These are phyloP conservation scores for Coemansia sp. DNA, from an alignment of 192 early-diverging fungal species.

Conservation along the genomic window DNA sequence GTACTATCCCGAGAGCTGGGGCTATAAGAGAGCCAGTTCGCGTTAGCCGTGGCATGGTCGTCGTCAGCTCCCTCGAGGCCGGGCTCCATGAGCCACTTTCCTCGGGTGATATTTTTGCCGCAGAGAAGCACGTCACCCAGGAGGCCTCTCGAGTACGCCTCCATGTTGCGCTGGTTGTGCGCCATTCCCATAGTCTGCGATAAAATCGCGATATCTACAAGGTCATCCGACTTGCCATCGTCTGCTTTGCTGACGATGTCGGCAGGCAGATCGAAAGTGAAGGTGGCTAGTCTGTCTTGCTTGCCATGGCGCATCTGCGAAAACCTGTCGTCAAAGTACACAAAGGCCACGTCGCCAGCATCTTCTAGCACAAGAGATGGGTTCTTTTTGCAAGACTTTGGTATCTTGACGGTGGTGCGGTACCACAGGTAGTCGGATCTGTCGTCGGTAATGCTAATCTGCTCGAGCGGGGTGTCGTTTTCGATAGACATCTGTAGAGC, in stretches of 20 bases:
- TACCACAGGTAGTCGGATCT: constrained; percentile 47
- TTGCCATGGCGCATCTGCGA: constrained; percentile 18
- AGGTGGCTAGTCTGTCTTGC: constrained; percentile 23
- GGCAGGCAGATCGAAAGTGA: constrained; percentile 12
- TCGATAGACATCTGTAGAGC: constrained; percentile 3
- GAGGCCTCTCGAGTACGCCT: constrained; percentile 32
- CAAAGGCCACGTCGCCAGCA: constrained; percentile 35
- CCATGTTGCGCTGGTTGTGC: constrained; percentile 36
- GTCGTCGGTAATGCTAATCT: constrained; percentile 38
- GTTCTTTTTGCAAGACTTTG: not conserved
- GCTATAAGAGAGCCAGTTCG: not conserved
- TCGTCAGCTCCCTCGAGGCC: constrained; percentile 17
- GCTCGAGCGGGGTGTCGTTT: constrained; percentile 21
- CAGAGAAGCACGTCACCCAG: constrained; percentile 32
- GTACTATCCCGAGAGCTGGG: not conserved
- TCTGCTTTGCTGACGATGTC: no score
- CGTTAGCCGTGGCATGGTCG: not conserved
- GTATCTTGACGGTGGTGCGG: constrained; percentile 22
- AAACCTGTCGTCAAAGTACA: constrained; percentile 19
- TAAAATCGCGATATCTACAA: constrained; percentile 18
- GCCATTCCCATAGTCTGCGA: constrained; percentile 48
- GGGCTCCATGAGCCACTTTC: constrained; percentile 20
- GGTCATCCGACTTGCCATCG: not conserved
- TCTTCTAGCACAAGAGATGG: constrained; percentile 19
- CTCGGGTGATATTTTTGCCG: constrained; percentile 30